Conservation (phyloP, 495 filamentous ascomycete genomes). For the Endocarpon pusillum region DNA sequence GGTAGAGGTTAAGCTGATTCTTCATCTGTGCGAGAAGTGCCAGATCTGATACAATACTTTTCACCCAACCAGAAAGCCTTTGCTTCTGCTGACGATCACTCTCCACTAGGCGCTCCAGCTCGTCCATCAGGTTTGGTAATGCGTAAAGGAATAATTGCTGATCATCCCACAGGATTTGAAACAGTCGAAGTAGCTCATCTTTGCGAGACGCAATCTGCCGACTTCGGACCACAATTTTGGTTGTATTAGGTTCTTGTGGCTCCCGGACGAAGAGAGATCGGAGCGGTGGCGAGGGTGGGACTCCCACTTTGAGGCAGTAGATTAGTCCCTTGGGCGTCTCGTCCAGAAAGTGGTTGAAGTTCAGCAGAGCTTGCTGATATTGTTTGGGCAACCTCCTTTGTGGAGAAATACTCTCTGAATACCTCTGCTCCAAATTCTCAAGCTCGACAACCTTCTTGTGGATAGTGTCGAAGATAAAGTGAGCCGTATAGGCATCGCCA, state of each 20-base stretch:
- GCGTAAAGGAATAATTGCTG: conserved; percentile 14
- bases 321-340: conserved; percentile 13
- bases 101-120: conserved; percentile 26
- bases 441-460: conserved; percentile 16
- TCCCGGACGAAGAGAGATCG: conserved; percentile 13
- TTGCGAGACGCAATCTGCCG: too few species aligned
- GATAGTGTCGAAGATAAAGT: conserved; percentile 15
- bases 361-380: conserved; percentile 16
- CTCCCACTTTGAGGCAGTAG: conserved; percentile 7
- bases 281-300: conserved; percentile 19
- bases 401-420: conserved; percentile 13
- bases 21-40: conserved; percentile 23
- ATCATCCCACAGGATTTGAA: conserved; percentile 13
- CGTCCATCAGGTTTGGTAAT: conserved; percentile 23
- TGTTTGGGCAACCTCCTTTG: conserved; percentile 19
- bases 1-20: conserved; percentile 26
- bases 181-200: conserved; percentile 15
- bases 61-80: conserved; percentile 22
- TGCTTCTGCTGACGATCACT: conserved; percentile 16
- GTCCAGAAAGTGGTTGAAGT: conserved; percentile 17
- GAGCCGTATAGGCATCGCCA: conserved; percentile 7
- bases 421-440: conserved; percentile 12
- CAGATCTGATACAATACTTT: conserved; percentile 22
- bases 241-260: conserved; percentile 8
- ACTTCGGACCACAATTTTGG: conserved; percentile 6